These are phyloP conservation scores for Ceratocystiopsis minuta DNA, from an alignment of 2,329 filamentous ascomycete species.

Conservation along the genomic window DNA sequence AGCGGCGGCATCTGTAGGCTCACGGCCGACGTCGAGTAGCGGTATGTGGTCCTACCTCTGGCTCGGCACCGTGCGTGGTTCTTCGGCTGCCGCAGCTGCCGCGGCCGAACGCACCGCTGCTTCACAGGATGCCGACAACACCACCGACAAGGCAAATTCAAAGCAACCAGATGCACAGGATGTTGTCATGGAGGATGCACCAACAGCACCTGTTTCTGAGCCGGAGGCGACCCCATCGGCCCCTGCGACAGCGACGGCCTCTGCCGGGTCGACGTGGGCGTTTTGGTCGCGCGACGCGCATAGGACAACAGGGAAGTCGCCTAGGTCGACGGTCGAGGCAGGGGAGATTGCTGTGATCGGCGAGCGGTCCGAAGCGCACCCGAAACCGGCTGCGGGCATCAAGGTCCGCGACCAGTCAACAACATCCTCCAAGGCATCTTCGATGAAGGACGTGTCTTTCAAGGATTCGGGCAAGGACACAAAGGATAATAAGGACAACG, in stretches of 20 bases:
- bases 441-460: constrained; percentile 15
- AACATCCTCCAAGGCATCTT: constrained; percentile 18
- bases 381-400: constrained; percentile 26
- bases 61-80: too few relatives aligned
- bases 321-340: constrained; percentile 16
- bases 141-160: too few relatives aligned
- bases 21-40: too few relatives aligned
- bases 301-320: constrained; percentile 16
- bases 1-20: too few relatives aligned
- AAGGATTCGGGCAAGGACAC: constrained; percentile 5
- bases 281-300: constrained; percentile 54
- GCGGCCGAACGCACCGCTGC: too few relatives aligned
- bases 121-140: too few relatives aligned
- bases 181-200: constrained; percentile 25
- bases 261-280: constrained; percentile 53
- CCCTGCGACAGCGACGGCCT: constrained; percentile 17
- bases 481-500: too few relatives aligned
- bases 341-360: constrained; percentile 40
- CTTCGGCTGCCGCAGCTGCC: too few relatives aligned
- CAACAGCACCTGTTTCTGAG: constrained; percentile 5
- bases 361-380: constrained; percentile 37
- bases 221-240: constrained; percentile 13
- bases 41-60: too few relatives aligned
- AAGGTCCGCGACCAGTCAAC: constrained; percentile 21
- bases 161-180: constrained; percentile 18